Evolutionary conservation across 495 filamentous ascomycete genomes (phyloP), one percentile per base, ranked within the genome.

Genomic region (Trichoderma virens): DNA sequence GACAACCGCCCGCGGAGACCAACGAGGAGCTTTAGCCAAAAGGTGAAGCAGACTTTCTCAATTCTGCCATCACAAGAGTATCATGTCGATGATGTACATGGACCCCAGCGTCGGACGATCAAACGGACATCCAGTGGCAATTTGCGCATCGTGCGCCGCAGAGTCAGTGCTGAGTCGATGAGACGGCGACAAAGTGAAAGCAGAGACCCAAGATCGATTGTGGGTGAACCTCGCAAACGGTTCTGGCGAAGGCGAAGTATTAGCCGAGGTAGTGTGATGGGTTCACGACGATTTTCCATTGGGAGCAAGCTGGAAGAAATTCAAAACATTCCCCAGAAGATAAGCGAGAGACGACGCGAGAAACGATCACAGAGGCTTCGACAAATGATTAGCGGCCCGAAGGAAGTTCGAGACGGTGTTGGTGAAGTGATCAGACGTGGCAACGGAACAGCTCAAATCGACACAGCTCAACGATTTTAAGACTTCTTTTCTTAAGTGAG

Each of bases 321-420:
- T 62, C 77, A 80, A 51, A 79, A 78, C 38, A 62, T 82, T 35
- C 70, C 88, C 39, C 78, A 83, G 41, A 80, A 84, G 64, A 68
- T 83, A 62, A 86, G 85, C 66, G 85, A 88, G 71, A 74, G 78
- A 67, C 80, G 84, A 51, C 81, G 85, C 30, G 89, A 90, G 74
- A 86, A 83, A 67, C 76, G 86, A 63, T 82, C 86, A 59, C 80
- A 87, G 62, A 80, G 77, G 67, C 78, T 95, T 62, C 83, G 89
- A 69, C 79, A 83, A 64, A 89, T 82, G 67, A 96, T 95, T 38
- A 80, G 78, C 59, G 72, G 71, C 0, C 82, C 82, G 5, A 71
- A 73, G 34, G 79, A 78, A 38, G 79, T 84, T 27, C 70, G 77
- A 60, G 78, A 81, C 61, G 81, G 81, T 13, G 74, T 83, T 8